Base-by-base conservation (phyloP, 192 early-diverging fungal species). In the Funneliformis mosseae region DNA sequence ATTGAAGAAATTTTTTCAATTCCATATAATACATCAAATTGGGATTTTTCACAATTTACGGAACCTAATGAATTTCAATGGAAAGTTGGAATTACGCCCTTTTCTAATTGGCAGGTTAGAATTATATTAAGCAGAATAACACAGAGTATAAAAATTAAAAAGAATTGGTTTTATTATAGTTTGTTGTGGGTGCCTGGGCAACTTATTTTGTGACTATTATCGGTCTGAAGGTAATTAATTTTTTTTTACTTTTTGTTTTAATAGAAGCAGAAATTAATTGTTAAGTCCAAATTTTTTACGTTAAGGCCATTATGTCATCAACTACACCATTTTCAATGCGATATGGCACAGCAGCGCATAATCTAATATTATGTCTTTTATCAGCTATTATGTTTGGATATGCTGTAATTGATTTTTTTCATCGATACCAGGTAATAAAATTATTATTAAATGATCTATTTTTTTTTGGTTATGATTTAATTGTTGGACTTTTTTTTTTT, bases 381-480 rank as follows among this genome's bases (percentile, higher is more conserved):
- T 88, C 87, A 1, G 43, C 79, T n/a, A n/a, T 60, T 43, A 88
- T 88, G 84, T 88, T 50, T 61, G 71, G 68, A 68, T 85, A 79
- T 59, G 66, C 28, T 8, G 21, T 25, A 28, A n/a, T 77, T 64
- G 76, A 77, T 14, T 64, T 77, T 27, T 25, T 64, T 64, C 1
- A 41, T 9, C 25, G 77, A 68, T 78, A 59, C 39, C 43, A 75
- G 80, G 80, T 81, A 33, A 33, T 12, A 38, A 16, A 12, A 9
- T 67, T 16, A 14, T 33, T 33, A 3, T 33, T 33, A 81, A 81
- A 0, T 14, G 16, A 43, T 18, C 3, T n/a, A n/a, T n/a, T n/a
- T 28, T 1, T 9, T 25, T 23, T 16, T 25, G 46, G 46, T 78
- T 8, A 69, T n/a, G 6, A 8, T 2, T 0, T 23, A 1, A 64